phyloP scores from a whole-genome alignment of 768 basidiomycete genomes.

The Russula vinacea region DNA sequence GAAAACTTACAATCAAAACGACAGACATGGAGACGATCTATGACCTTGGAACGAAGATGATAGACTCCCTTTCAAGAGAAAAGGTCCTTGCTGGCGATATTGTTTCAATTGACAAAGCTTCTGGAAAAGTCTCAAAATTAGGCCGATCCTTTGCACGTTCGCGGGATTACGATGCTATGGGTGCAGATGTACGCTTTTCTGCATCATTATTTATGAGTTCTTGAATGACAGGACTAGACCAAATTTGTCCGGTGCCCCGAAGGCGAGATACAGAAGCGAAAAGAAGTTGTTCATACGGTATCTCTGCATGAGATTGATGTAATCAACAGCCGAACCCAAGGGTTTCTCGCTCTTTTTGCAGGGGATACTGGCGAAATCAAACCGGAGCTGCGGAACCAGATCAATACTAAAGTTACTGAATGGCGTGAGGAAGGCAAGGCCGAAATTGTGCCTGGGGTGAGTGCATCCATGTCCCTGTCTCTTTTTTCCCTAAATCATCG shows the following conservation, averaged over 20 bases:
- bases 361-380: slow-evolving; percentile 99
- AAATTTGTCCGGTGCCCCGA: slow-evolving; percentile 98
- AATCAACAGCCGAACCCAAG: slow-evolving; percentile 97
- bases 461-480: slow-evolving; percentile 33
- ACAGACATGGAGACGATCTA: slow-evolving; percentile 99
- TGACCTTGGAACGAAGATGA: slow-evolving; percentile 98
- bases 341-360: slow-evolving; percentile 91
- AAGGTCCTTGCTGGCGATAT: slow-evolving; percentile 95
- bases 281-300: slow-evolving; percentile 96
- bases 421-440: slow-evolving; percentile 99
- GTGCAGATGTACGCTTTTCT: slow-evolving; percentile 77
- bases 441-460: slow-evolving; percentile 91
- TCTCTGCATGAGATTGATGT: slow-evolving; percentile 99
- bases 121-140: slow-evolving; percentile 93
- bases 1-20: slow-evolving; percentile 94
- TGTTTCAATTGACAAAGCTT: slow-evolving; percentile 95
- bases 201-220: neutral
- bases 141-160: slow-evolving; percentile 96
- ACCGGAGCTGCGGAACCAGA: slow-evolving; percentile 92
- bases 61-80: slow-evolving; percentile 94
- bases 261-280: slow-evolving; percentile 96
- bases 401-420: slow-evolving; percentile 93
- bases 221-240: slow-evolving; percentile 53
- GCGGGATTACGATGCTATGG: slow-evolving; percentile 98
- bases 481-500: neutral